Conservation (phyloP, 352 stramenopile genomes). For the Aphanomyces cochlioides region DNA sequence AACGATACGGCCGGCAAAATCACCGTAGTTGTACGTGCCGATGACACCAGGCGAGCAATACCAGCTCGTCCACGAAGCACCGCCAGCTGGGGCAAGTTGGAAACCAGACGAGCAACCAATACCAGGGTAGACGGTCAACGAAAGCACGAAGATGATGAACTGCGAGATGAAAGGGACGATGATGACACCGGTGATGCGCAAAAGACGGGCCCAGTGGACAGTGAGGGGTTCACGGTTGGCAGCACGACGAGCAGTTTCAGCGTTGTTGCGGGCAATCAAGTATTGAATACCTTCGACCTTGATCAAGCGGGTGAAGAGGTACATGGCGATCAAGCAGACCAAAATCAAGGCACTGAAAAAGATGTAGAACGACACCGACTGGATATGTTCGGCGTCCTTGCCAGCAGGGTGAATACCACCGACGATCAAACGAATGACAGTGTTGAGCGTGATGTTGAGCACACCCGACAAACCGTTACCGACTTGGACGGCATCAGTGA, state of each 20-base stretch:
- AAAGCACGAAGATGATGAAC: slow-evolving; percentile 60
- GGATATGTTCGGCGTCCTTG: slow-evolving; percentile 34
- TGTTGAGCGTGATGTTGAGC: slow-evolving; percentile 56
- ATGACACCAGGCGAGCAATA: slow-evolving; percentile 55
- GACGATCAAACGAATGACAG: slow-evolving; percentile 49
- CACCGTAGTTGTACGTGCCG: slow-evolving; percentile 57
- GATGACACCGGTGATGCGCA: slow-evolving; percentile 51
- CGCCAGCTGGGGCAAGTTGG: slow-evolving; percentile 26
- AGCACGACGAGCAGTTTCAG: slow-evolving; percentile 34
- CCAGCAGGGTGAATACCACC: slow-evolving; percentile 46
- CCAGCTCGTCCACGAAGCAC: slow-evolving; percentile 35
- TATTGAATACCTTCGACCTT: slow-evolving; percentile 47
- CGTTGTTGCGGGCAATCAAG: slow-evolving; percentile 49
- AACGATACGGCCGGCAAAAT: slow-evolving; percentile 54
- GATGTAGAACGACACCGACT: slow-evolving; percentile 47
- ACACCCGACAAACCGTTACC: slow-evolving; percentile 50
- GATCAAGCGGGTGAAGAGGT: slow-evolving; percentile 43
- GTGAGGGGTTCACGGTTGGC: slow-evolving; percentile 33
- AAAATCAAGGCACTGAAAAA: slow-evolving; percentile 59
- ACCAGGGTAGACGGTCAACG: slow-evolving; percentile 46
- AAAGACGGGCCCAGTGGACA: slow-evolving; percentile 39
- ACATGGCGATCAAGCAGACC: slow-evolving; percentile 46
- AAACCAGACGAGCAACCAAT: slow-evolving; percentile 45
- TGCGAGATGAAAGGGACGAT: slow-evolving; percentile 47
- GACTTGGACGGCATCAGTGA: slow-evolving; percentile 62